Evolutionary conservation across 768 basidiomycete species (phyloP).

Genomic region (Leccinum subgranulosum): DNA sequence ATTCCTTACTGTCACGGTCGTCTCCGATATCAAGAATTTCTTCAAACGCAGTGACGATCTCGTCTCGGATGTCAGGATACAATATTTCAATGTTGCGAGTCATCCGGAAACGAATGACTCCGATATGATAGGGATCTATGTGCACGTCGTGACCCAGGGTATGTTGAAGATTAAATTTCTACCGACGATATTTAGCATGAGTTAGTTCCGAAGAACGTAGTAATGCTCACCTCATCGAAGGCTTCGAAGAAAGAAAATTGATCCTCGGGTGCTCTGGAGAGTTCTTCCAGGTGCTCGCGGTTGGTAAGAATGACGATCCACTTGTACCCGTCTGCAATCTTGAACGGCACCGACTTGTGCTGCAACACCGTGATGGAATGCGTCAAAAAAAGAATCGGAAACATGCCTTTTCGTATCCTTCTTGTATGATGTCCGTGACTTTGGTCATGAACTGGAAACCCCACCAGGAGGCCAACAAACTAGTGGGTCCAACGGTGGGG

Average conservation of each 20-base stretch:
- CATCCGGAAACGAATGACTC: constrained; percentile 26
- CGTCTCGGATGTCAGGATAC: constrained; percentile 42
- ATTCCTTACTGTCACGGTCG: constrained; percentile 14
- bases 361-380: not conserved
- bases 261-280: constrained; percentile 34
- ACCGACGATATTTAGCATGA: not conserved
- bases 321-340: not conserved
- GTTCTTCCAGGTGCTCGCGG: constrained; percentile 35
- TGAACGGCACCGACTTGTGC: not conserved
- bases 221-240: constrained; percentile 31
- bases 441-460: constrained; percentile 1
- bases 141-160: constrained; percentile 34
- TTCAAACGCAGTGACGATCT: constrained; percentile 39
- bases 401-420: constrained; percentile 33
- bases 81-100: constrained; percentile 37
- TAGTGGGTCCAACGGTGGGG: constrained; percentile 27
- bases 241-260: constrained; percentile 34
- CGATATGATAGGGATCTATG: constrained; percentile 27
- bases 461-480: not conserved
- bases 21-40: constrained; percentile 30
- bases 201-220: not conserved
- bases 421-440: constrained; percentile 26
- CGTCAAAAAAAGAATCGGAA: not conserved
- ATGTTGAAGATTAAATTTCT: constrained; percentile 37
- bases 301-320: constrained; percentile 41